Evolutionary conservation across 2,329 filamentous ascomycete genomes (phyloP).

Genomic region (Colletotrichum tanaceti): DNA sequence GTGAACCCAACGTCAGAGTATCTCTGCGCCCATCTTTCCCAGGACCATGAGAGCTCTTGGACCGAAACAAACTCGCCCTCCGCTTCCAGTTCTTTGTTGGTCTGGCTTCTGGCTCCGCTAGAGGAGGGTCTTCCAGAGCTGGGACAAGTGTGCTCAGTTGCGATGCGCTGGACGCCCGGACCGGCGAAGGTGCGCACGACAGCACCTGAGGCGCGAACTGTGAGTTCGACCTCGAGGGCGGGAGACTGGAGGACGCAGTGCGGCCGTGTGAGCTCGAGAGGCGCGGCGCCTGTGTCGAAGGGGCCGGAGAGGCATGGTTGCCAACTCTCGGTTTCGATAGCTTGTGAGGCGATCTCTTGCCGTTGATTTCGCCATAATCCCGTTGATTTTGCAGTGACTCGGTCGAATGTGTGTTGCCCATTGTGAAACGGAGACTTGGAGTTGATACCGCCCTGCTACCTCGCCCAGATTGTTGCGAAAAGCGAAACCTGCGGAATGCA

Average conservation of each 20-base stretch:
- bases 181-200: conserved; percentile 27
- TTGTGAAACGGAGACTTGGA: conserved; percentile 46
- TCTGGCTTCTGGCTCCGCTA: conserved; percentile 19
- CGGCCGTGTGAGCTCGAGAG: conserved; percentile 53
- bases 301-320: conserved; percentile 49
- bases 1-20: conserved; percentile 19
- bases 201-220: conserved; percentile 1
- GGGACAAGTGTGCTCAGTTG: background rate
- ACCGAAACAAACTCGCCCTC: conserved; percentile 40
- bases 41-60: conserved; percentile 40
- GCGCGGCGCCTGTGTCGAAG: conserved; percentile 48
- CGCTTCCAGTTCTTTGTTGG: conserved; percentile 38
- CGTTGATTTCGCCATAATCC: conserved; percentile 41
- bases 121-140: background rate
- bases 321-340: conserved; percentile 63
- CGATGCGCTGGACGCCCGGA: conserved; percentile 17
- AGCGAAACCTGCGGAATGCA: conserved; percentile 32
- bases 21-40: conserved; percentile 25
- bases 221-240: conserved; percentile 37
- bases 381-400: conserved; percentile 49
- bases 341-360: conserved; percentile 57
- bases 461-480: conserved; percentile 1
- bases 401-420: conserved; percentile 64
- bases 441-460: conserved; percentile 15
- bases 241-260: conserved; percentile 46